Evolutionary conservation across 2,329 filamentous ascomycete species (phyloP).

Genomic region (Truncatella angustata): DNA sequence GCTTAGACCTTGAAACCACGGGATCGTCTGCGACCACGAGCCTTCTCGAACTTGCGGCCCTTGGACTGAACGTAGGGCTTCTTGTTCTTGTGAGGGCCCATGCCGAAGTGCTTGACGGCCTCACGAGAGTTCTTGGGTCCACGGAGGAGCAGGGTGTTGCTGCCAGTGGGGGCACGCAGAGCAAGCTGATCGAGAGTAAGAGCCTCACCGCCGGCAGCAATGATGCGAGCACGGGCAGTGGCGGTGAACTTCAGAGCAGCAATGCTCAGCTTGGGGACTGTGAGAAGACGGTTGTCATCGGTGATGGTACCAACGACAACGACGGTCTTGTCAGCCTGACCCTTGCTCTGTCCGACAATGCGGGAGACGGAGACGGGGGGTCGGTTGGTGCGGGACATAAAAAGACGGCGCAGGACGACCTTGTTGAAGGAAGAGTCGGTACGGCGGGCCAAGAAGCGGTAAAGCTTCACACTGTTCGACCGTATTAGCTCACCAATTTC

Average conservation of each 20-base stretch:
- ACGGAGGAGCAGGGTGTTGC: slow-evolving; percentile 95
- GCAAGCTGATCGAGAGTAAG: slow-evolving; percentile 97
- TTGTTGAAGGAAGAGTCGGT: slow-evolving; percentile 99
- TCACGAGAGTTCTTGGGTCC: slow-evolving; percentile 98
- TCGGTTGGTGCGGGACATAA: slow-evolving; percentile 98
- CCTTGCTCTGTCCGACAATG: slow-evolving; percentile 70
- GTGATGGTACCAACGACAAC: slow-evolving; percentile 95
- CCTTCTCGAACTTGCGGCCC: slow-evolving; percentile 99
- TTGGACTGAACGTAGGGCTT: slow-evolving; percentile 98
- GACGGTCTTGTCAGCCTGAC: slow-evolving; percentile 78
- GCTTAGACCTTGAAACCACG: slow-evolving; percentile 99
- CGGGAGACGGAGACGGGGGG: slow-evolving; percentile 92
- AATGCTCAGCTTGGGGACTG: slow-evolving; percentile 87
- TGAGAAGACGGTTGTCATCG: slow-evolving; percentile 92
- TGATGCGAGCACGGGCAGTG: slow-evolving; percentile 89
- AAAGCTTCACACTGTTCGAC: slow-evolving; percentile 80
- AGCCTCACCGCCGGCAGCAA: slow-evolving; percentile 90
- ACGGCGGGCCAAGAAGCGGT: slow-evolving; percentile 93
- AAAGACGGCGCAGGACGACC: slow-evolving; percentile 93
- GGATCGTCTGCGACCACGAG: slow-evolving; percentile 97
- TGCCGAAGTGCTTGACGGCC: slow-evolving; percentile 98
- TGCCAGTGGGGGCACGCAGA: slow-evolving; percentile 88
- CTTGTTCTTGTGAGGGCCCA: slow-evolving; percentile 98
- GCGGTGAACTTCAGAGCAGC: slow-evolving; percentile 96
- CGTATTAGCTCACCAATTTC: background rate